Base-by-base conservation (phyloP, 2,329 filamentous ascomycete species). In the Penicillium sp. region DNA sequence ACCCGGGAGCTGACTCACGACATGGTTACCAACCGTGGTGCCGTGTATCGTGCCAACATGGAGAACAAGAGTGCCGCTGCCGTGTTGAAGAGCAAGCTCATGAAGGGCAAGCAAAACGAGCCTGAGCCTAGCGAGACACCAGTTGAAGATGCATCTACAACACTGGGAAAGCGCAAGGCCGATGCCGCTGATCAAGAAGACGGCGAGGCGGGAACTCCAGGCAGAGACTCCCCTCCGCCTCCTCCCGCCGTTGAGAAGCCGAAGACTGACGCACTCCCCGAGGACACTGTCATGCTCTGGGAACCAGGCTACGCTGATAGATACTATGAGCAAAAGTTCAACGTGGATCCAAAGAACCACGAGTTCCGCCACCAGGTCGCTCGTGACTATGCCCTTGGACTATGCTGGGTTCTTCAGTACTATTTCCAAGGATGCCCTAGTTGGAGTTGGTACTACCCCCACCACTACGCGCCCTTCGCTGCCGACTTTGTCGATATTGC, bases 401-500 rank as follows among this genome's bases (percentile, higher is more conserved):
- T 99, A 9, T 89, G 89, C 21, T 99, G 95, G 94, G 94, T 99
- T 38, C 79, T 99, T 47, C 81, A 92, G 34, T 99, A 99, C 75
- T 99, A 99, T 73, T 96, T 97, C 74, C 94, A 99, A 74, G 94
- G 94, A 24, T 99, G 94, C 67, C 92, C 94, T 21, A 97, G 92
- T 0, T 99, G 95, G 94, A 95, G 93, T 49, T 99, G 94, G 94
- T 99, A 94, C 72, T 99, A 97, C 69, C 94, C 94, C 0, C 96
- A 97, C 69, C 94, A 99, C 71, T 99, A 99, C 71, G 95, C 94
- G 1, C 94, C 95, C 3, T 99, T 99, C 14, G 94, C 94, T 2
- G 90, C 92, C 49, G 94, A 99, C 73, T 99, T 99, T 72, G 87
- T 89, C 55, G 87, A 92, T 52, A 81, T 99, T 43, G 84, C 82